Conservation (phyloP, 2,329 filamentous ascomycete genomes). For the Thielaviopsis populi region DNA sequence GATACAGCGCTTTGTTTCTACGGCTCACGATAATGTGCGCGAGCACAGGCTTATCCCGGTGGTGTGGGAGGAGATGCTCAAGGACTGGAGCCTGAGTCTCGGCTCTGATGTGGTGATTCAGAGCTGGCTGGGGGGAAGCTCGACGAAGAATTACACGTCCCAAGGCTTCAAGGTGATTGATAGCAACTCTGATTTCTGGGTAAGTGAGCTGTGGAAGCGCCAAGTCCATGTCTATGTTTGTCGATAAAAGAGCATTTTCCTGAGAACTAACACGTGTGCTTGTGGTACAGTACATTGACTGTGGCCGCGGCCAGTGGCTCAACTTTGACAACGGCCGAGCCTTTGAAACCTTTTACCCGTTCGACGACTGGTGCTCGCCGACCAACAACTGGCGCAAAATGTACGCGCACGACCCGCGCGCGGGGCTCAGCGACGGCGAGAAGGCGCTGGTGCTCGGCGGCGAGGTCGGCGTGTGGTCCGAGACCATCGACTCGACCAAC, state of each 20-base stretch:
- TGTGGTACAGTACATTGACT: slow-evolving; percentile 57
- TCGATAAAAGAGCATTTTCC: not conserved
- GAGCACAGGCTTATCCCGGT: slow-evolving; percentile 53
- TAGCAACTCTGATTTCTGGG: slow-evolving; percentile 66
- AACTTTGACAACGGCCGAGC: slow-evolving; percentile 47
- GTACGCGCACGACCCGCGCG: slow-evolving; percentile 64
- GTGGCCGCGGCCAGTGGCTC: slow-evolving; percentile 65
- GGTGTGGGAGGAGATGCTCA: slow-evolving; percentile 78
- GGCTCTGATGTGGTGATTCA: slow-evolving; percentile 61
- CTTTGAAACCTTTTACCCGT: slow-evolving; percentile 46
- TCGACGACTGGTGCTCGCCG: slow-evolving; percentile 67
- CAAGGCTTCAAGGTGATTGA: slow-evolving; percentile 57
- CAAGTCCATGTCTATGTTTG: not conserved
- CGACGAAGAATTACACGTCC: slow-evolving; percentile 44
- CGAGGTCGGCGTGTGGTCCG: slow-evolving; percentile 68
- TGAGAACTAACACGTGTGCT: slow-evolving; percentile 19
- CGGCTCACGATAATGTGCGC: slow-evolving; percentile 50
- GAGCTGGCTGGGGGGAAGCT: slow-evolving; percentile 53
- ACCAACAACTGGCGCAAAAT: slow-evolving; percentile 68
- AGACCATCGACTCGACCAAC: slow-evolving; percentile 61
- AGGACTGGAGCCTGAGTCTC: slow-evolving; percentile 62
- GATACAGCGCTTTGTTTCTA: slow-evolving; percentile 62
- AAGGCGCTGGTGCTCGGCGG: slow-evolving; percentile 62
- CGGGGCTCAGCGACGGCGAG: slow-evolving; percentile 43
- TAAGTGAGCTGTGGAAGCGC: slow-evolving; percentile 30